Percentiles rank a stretch among this genome's conserved stretches.
Evolutionary conservation across 495 filamentous ascomycete genomes (phyloP).

Genomic region (Oleoguttula mirabilis): DNA sequence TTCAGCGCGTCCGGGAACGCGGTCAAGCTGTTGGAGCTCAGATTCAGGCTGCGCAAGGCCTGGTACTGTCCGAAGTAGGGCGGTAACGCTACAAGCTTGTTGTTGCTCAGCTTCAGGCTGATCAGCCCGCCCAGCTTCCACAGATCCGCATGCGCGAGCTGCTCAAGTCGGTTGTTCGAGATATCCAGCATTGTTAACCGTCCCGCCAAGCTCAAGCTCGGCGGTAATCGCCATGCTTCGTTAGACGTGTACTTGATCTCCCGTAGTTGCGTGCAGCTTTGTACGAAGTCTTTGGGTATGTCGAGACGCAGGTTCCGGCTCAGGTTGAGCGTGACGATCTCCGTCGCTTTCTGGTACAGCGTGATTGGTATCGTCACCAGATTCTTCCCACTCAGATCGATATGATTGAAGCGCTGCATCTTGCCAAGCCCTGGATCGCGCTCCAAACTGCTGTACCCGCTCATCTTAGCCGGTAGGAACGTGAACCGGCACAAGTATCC

Average conservation of each 20-base stretch:
- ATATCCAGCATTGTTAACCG: slow-evolving; percentile 81
- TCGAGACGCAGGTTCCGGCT: slow-evolving; percentile 85
- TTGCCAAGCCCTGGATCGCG: slow-evolving; percentile 70
- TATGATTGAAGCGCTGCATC: slow-evolving; percentile 79
- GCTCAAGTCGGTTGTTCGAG: slow-evolving; percentile 83
- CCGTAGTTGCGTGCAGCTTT: slow-evolving; percentile 76
- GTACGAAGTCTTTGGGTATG: slow-evolving; percentile 92
- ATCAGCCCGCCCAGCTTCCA: slow-evolving; percentile 59
- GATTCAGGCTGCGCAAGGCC: slow-evolving; percentile 64
- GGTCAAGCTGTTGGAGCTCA: slow-evolving; percentile 84
- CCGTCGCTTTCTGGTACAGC: slow-evolving; percentile 77
- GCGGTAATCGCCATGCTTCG: slow-evolving; percentile 75
- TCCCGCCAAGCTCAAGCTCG: slow-evolving; percentile 69
- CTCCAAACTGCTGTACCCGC: slow-evolving; percentile 61
- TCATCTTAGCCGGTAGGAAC: slow-evolving; percentile 78
- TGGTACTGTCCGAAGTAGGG: slow-evolving; percentile 67
- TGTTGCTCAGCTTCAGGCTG: slow-evolving; percentile 87
- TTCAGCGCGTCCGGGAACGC: slow-evolving; percentile 77
- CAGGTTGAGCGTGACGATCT: slow-evolving; percentile 90
- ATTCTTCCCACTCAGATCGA: slow-evolving; percentile 84
- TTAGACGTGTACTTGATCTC: slow-evolving; percentile 93
- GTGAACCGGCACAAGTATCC: slow-evolving; percentile 93
- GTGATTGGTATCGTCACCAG: slow-evolving; percentile 89
- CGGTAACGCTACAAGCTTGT: slow-evolving; percentile 66
- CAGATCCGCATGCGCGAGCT: slow-evolving; percentile 72